Base-by-base conservation (phyloP, 257 asterid genomes). In the Capsicum chinense region DNA sequence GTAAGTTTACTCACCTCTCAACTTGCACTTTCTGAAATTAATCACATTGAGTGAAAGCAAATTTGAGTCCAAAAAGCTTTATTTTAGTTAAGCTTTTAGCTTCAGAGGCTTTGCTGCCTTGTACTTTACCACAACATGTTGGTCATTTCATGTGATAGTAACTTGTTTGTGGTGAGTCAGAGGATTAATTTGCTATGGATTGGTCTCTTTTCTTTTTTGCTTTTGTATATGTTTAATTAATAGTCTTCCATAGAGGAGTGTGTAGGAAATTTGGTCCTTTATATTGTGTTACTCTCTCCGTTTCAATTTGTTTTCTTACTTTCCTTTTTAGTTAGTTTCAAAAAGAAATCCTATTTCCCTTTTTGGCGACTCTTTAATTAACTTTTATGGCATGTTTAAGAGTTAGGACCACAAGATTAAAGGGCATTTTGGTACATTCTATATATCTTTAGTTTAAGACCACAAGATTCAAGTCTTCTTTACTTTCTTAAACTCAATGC, bases 1-100 rank as follows among this genome's bases (percentile, higher is more conserved):
- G 98, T 95, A 92, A 90, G 97, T 90, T 84, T 37, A 76, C 81
- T 76, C 63, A 52, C 63, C 81, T 52, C 48, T 26, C 63, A 76
- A 50, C 13, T 19, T 85, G 48, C 15, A 17, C 4, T 17, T n/a
- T 79, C 21, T 44, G 3, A 26, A 73, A 19, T 73, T 73, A 73
- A 48, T 73, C n/a, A 13, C 59, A 73, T 73, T 48, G 37, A 19
- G 79, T 71, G 56, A 47, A 71, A 48, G 54, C 3, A 47, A 71
- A 17, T 71, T 71, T 71, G 35, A n/a, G 39, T n/a, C 57, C 79
- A 71, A 44, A 44, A n/a, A 19, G 39, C 79, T 35, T 35, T 67
- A 15, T 56, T 14, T 56, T 15, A 15, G 19, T 56, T 56, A 14
- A 35, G 50, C 6, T 39, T 35, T 66, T n/a, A 71, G 58, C 39